Evolutionary conservation across 345 rosid genomes (phyloP), one percentile per base, ranked within the genome.

Genomic region (Corchorus olitorius): DNA sequence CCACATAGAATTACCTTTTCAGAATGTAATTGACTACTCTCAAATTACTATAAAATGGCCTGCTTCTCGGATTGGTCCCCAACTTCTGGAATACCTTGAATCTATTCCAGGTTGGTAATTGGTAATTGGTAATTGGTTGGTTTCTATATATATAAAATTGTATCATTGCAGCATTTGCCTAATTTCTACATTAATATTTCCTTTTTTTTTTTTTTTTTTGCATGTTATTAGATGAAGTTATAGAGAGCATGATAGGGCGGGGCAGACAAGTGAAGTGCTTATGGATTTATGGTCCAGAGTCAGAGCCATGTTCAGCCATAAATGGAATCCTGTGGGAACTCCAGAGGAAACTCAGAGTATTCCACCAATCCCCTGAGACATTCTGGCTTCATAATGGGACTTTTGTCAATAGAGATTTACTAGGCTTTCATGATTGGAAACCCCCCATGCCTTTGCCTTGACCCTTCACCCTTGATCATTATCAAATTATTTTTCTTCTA

Each of bases 11-110:
- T 87, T 96, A 10, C 97, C 98, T 70, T 96, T 93, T 73, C 97
- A 93, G 77, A 93, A 93, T 78, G 94, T 93, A 65, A 85, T 92
- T 11, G 93, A 93, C 81, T 95, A 93, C 81, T 65, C 83, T 20
- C 81, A 79, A 78, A 82, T 93, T 76, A 91, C 99, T 62, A 95
- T 95, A 79, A 95, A 93, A 85, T 95, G 98, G 97, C 99, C 99
- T 75, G 94, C 94, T 3, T 78, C 87, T 73, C 89, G 80, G 63
- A 91, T 91, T 72, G 93, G 97, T 67, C 83, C 88, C 8, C 88
- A 89, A 78, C 90, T 93, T 72, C 82, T 96, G 84, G 90, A 87
- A 67, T 92, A 91, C 82, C 86, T 96, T 15, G 97, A 91, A 76
- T 90, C 99, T 46, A 89, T 95, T 82, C 82, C 89, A 68, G 91